phyloP scores from a whole-genome alignment of 768 basidiomycete species.

The Lentinula edodes region DNA sequence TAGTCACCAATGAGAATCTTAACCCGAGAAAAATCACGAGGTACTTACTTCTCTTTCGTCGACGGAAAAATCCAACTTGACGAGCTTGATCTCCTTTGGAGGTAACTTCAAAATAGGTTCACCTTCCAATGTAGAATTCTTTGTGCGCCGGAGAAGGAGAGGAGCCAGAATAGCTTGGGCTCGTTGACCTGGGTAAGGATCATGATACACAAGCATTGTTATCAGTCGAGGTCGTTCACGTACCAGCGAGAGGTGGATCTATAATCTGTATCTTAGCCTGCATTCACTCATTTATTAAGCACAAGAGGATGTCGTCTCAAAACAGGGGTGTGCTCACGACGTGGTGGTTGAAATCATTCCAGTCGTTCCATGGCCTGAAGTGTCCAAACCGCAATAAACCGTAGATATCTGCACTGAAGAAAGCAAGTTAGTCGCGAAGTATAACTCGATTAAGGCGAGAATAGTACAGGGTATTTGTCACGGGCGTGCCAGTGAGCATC shows the following conservation, averaged over 20 bases:
- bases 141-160: conserved; percentile 68
- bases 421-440: background rate
- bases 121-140: conserved; percentile 61
- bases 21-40: too few species aligned
- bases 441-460: background rate
- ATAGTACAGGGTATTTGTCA: conserved; percentile 62
- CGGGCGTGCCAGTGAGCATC: conserved; percentile 75
- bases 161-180: conserved; percentile 66
- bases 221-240: background rate
- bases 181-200: conserved; percentile 36
- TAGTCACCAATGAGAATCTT: conserved; percentile 13
- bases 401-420: conserved; percentile 58
- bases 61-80: conserved; percentile 52
- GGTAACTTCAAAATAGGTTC: conserved; percentile 63
- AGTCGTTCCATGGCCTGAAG: conserved; percentile 70
- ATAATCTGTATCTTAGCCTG: conserved; percentile 49
- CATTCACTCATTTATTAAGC: background rate
- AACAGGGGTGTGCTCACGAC: conserved; percentile 29
- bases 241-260: conserved; percentile 59
- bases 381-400: conserved; percentile 65
- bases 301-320: background rate
- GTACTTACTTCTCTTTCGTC: conserved; percentile 58
- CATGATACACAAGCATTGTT: too few species aligned
- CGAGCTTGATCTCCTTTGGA: conserved; percentile 52
- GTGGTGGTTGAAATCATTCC: conserved; percentile 56